A percentile compares a stretch with the other conserved stretches of the same genome.
Evolutionary conservation across 1,284 basidiomycete species (phyloP).

Genomic region (Irpex sp.): DNA sequence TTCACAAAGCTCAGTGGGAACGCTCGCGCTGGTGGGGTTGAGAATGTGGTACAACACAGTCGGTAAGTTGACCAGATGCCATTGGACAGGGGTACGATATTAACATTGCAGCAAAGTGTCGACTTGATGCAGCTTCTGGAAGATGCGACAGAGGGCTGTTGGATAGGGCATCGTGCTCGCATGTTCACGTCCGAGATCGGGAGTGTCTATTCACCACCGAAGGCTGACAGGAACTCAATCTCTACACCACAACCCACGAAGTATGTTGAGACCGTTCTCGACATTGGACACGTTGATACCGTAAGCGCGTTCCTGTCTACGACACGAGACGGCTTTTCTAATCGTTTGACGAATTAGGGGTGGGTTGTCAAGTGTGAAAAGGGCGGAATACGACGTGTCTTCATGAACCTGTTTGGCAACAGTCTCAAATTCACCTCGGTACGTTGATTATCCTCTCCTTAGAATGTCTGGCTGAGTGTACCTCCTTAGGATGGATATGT

Average conservation of each 20-base stretch:
- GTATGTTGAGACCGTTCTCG: conserved; percentile 84
- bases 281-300: conserved; percentile 71
- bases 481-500: conserved; percentile 73
- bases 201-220: conserved; percentile 86
- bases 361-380: conserved; percentile 91
- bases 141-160: conserved; percentile 93
- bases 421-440: conserved; percentile 90
- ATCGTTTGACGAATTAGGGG: conserved; percentile 43
- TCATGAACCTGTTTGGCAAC: conserved; percentile 97
- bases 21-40: conserved; percentile 69
- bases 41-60: conserved; percentile 68
- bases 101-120: conserved; percentile 44
- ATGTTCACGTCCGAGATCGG: conserved; percentile 80
- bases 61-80: conserved; percentile 39
- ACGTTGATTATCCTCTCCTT: conserved; percentile 15
- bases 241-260: conserved; percentile 29
- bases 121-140: conserved; percentile 90
- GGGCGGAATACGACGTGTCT: conserved; percentile 85
- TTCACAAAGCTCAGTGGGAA: conserved; percentile 96
- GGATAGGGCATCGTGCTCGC: conserved; percentile 89
- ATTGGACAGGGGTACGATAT: background rate
- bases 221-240: conserved; percentile 41
- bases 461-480: background rate
- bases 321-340: too few species aligned
- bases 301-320: conserved; percentile 35